Evolutionary conservation across 2,329 filamentous ascomycete species (phyloP).

Genomic region (Exutisphaerella laricina): DNA sequence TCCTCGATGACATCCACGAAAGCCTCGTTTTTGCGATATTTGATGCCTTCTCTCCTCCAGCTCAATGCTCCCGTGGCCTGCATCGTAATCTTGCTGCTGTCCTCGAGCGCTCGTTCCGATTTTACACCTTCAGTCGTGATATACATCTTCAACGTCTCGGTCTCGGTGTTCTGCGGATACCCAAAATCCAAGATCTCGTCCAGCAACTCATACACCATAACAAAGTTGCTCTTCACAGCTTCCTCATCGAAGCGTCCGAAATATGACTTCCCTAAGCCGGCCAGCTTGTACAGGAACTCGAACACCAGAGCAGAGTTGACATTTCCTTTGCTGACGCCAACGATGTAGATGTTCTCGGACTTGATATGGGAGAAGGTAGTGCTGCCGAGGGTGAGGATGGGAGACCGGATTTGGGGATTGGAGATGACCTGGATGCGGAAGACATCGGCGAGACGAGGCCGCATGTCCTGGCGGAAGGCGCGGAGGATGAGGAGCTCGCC

Average conservation of each 20-base stretch:
- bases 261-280: conserved; percentile 86
- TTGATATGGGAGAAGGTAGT: conserved; percentile 99
- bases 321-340: conserved; percentile 97
- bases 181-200: conserved; percentile 99
- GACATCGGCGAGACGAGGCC: conserved; percentile 93
- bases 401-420: conserved; percentile 94
- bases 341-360: conserved; percentile 97
- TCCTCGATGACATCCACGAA: conserved; percentile 99
- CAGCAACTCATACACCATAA: conserved; percentile 92
- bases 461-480: conserved; percentile 97
- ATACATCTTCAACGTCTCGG: conserved; percentile 99
- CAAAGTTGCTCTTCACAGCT: conserved; percentile 99
- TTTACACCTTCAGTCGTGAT: conserved; percentile 99
- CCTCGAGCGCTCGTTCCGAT: conserved; percentile 73
- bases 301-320: conserved; percentile 97
- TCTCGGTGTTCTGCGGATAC: conserved; percentile 98
- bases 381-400: conserved; percentile 92
- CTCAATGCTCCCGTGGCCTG: conserved; percentile 95
- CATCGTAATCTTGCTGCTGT: conserved; percentile 98
- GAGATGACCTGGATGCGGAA: conserved; percentile 99
- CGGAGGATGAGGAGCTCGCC: conserved; percentile 99
- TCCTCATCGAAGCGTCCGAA: conserved; percentile 99
- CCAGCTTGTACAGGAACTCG: conserved; percentile 91
- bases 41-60: conserved; percentile 95
- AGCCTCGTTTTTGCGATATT: conserved; percentile 98